Evolutionary conservation across 2,329 filamentous ascomycete genomes (phyloP), one percentile per base, ranked within the genome.

Genomic region (Fusarium pseudocircinatum): DNA sequence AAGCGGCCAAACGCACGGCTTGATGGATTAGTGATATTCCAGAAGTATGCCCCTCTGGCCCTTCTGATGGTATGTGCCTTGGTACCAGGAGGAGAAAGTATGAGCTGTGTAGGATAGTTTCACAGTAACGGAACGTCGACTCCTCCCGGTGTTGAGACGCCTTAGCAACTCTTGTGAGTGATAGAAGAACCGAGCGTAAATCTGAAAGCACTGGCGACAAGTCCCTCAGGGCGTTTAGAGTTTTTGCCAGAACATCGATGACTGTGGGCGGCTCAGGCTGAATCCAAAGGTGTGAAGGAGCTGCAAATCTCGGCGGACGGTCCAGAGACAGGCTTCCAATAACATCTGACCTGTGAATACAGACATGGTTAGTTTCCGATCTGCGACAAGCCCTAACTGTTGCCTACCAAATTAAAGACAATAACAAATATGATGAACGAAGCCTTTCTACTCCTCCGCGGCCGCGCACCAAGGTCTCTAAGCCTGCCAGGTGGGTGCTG

Each of bases 271-370:
- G 4, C 14, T 43, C 37, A 15, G 13, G 16, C 20, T 36, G 56
- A 15, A 49, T 28, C 61, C 44, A 52, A 12, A 64, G 18, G 30
- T 52, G 39, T 13, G 61, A 52, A 15, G 44, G 44, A 26, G 61
- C 44, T 34, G 14, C 22, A 50, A 64, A 64, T 39, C 30, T 61
- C 13, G 61, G 44, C 4, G 37, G 56, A 10, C 30, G 37, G 22
- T 61, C 44, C 26, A 61, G 36, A 6, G 61, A 64, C 7, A 63
- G 20, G 37, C 37, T 39, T 15, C 61, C 61, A 22, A 64, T 49
- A 37, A 63, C 54, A 43, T 63, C 56, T 24, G 61, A 60, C 61
- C 61, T 63, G 14, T 10, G 10, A 49, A 49, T 14, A 34, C 32
- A 22, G 30, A 13, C 15, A 44, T 24, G 16, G n/a, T 50, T 20